Percentiles rank a stretch among this genome's conserved stretches.
Evolutionary conservation across 1,284 basidiomycete species (phyloP).

Genomic region (Pascua sp.): DNA sequence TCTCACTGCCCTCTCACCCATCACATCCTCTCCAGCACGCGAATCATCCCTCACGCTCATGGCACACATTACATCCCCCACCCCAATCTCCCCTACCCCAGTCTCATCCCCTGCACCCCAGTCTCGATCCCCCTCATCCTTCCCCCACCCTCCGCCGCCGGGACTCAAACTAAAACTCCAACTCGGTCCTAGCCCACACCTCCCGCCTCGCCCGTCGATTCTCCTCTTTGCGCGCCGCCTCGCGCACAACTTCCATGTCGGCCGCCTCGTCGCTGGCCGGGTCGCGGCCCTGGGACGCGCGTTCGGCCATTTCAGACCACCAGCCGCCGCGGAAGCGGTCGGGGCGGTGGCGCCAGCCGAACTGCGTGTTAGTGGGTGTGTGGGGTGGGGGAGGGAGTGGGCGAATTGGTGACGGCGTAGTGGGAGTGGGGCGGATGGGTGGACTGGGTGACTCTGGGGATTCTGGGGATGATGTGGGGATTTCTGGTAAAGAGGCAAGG

Average conservation of each 20-base stretch:
- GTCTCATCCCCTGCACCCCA: too few relatives aligned
- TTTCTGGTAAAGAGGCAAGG: too few relatives aligned
- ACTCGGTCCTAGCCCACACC: conserved; percentile 6
- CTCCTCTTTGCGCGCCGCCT: conserved; percentile 19
- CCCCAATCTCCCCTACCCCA: too few relatives aligned
- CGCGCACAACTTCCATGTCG: conserved; percentile 25
- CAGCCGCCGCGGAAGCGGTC: conserved; percentile 35
- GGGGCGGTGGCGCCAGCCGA: conserved; percentile 43
- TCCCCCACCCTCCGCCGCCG: too few relatives aligned
- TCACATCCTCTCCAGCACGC: too few relatives aligned
- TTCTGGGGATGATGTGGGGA: too few relatives aligned
- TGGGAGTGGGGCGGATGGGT: background rate
- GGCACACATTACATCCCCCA: too few relatives aligned
- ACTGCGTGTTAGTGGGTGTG: conserved; percentile 24
- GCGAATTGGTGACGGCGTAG: background rate
- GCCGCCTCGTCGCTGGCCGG: conserved; percentile 33
- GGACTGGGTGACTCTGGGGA: background rate
- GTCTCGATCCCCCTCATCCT: too few relatives aligned
- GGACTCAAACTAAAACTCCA: background rate
- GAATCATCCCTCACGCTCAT: too few relatives aligned
- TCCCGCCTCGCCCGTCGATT: conserved; percentile 12
- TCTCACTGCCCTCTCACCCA: too few relatives aligned
- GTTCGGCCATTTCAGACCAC: conserved; percentile 30
- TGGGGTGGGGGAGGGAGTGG: background rate
- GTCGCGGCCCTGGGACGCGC: conserved; percentile 35